Conservation (phyloP, 352 stramenopile species). For the Phytophthora lateralis region DNA sequence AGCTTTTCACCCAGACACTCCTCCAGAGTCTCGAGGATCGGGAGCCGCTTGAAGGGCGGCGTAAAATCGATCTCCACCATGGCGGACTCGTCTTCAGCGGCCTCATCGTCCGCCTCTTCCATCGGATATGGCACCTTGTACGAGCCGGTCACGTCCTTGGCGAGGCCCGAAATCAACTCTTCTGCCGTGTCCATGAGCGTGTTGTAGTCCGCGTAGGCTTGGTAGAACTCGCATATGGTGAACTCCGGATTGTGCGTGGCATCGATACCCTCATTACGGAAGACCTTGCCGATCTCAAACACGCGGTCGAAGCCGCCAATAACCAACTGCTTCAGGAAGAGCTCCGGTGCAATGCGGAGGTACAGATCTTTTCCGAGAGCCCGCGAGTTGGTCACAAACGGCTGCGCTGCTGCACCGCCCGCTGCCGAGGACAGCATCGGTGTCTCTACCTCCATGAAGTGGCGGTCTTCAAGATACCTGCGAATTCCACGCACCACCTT, state of each 20-base stretch:
- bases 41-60: constrained; percentile 96
- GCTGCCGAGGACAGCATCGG: constrained; percentile 99
- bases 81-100: constrained; percentile 18
- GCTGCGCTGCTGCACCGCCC: constrained; percentile 96
- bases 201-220: constrained; percentile 99
- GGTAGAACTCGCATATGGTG: constrained; percentile 99
- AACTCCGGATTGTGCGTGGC: constrained; percentile 99
- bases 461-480: constrained; percentile 70
- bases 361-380: constrained; percentile 96
- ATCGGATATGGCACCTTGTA: constrained; percentile 96
- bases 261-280: constrained; percentile 98
- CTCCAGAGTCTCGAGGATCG: constrained; percentile 96
- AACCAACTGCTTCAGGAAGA: constrained; percentile 97
- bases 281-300: constrained; percentile 99
- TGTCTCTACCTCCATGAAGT: constrained; percentile 94
- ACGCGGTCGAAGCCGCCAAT: constrained; percentile 97
- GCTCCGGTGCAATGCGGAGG: constrained; percentile 96
- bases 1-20: constrained; percentile 81
- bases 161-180: constrained; percentile 96
- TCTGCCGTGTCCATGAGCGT: constrained; percentile 98
- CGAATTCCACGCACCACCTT: constrained; percentile 78
- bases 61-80: constrained; percentile 97
- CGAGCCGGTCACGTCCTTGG: constrained; percentile 96
- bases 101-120: constrained; percentile 45
- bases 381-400: constrained; percentile 98